These are phyloP conservation scores for Orbilia ellipsospora DNA, from an alignment of 2,329 filamentous ascomycete genomes.

Conservation along the genomic window DNA sequence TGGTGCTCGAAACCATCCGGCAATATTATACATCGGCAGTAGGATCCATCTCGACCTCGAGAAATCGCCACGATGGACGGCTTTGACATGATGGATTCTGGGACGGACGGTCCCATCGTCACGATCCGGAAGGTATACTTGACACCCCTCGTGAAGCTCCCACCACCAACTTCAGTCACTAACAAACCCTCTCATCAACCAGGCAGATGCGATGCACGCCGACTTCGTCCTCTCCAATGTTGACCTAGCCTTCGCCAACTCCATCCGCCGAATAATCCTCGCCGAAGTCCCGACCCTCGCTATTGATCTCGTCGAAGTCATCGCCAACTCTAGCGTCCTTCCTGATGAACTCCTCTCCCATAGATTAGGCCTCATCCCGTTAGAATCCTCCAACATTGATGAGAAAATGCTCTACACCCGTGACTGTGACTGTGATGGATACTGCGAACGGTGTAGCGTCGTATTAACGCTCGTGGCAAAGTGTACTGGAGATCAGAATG, in stretches of 20 bases:
- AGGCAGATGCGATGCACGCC: constrained; percentile 84
- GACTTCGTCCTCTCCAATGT: constrained; percentile 92
- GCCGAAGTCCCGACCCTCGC: constrained; percentile 89
- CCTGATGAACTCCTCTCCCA: constrained; percentile 96
- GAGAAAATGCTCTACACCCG: constrained; percentile 83
- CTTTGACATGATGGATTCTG: constrained; percentile 54
- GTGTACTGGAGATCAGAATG: constrained; percentile 85
- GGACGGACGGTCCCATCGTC: constrained; percentile 47
- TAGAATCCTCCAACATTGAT: constrained; percentile 84
- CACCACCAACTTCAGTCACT: constrained; percentile 41
- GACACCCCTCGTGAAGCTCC: constrained; percentile 48
- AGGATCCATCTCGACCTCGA: background rate
- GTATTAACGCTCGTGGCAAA: constrained; percentile 84
- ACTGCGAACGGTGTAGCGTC: constrained; percentile 91
- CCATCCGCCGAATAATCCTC: constrained; percentile 87
- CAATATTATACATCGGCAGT: background rate
- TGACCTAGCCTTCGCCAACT: constrained; percentile 84
- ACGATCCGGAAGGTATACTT: constrained; percentile 50
- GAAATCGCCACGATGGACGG: constrained; percentile 36
- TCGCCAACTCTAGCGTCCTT: constrained; percentile 92
- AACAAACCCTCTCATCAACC: background rate
- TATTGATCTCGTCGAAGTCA: constrained; percentile 92
- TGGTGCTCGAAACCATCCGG: background rate
- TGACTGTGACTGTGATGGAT: constrained; percentile 96
- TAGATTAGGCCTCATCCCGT: constrained; percentile 87